phyloP scores from a whole-genome alignment of 306 rosid species.

The Vicia faba region DNA sequence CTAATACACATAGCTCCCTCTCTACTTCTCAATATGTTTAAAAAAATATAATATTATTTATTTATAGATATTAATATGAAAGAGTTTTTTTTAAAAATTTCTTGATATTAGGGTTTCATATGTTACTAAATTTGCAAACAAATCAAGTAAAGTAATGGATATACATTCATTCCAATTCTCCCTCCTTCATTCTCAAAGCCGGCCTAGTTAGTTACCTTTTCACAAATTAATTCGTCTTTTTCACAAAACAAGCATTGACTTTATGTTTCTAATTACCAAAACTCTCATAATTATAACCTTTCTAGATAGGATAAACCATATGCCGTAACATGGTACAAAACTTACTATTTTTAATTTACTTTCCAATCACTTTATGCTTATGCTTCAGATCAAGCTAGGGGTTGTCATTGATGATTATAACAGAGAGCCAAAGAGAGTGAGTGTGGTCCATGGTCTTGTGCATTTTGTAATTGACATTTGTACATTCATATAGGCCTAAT shows the following conservation, averaged over 20 bases:
- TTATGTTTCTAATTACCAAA: neutral
- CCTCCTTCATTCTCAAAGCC: neutral
- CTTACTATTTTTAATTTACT: constrained; percentile 1
- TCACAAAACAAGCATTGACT: constrained; percentile 38
- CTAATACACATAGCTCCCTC: no score
- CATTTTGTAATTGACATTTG: constrained; percentile 30
- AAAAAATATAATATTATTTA: no score
- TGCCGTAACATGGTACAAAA: constrained; percentile 32
- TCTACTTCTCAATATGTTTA: no score
- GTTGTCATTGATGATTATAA: constrained; percentile 30
- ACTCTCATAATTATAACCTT: constrained; percentile 15
- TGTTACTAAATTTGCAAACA: constrained; percentile 67
- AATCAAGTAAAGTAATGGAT: constrained; percentile 36
- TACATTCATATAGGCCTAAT: constrained; percentile 25
- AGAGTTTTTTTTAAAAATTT: no score
- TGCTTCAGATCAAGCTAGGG: constrained; percentile 30
- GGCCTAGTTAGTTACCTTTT: constrained; percentile 34
- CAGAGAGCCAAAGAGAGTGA: constrained; percentile 18
- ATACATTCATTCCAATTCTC: no score
- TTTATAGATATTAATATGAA: no score
- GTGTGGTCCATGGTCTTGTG: constrained; percentile 43
- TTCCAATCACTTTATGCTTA: constrained; percentile 34
- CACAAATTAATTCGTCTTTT: constrained; percentile 23
- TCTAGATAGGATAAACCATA: constrained; percentile 20
- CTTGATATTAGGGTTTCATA: constrained; percentile 60